A percentile compares a stretch with the other conserved stretches of the same genome.
phyloP scores from a whole-genome alignment of 129 eudicot species.

The Dittrichia graveolens region DNA sequence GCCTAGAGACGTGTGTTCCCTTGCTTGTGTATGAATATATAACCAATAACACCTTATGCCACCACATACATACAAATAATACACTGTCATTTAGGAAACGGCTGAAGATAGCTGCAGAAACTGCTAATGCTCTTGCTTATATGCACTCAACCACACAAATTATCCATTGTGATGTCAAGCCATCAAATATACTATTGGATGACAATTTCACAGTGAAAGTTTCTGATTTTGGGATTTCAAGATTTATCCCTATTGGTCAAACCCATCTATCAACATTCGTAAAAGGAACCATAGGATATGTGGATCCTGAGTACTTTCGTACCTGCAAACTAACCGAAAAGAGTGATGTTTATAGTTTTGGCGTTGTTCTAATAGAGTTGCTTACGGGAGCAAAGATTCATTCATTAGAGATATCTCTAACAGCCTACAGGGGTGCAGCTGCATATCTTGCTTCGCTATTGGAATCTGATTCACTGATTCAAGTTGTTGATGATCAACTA shows the following conservation, averaged over 20 bases:
- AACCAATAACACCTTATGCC: slow-evolving; percentile 30
- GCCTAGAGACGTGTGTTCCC: slow-evolving; percentile 37
- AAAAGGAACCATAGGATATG: slow-evolving; percentile 38
- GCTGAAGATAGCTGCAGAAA: slow-evolving; percentile 32
- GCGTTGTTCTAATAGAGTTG: slow-evolving; percentile 34
- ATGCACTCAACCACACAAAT: slow-evolving; percentile 34
- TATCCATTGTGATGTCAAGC: slow-evolving; percentile 36
- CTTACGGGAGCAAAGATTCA: slow-evolving; percentile 25
- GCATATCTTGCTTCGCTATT: slow-evolving; percentile 26
- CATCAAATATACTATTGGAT: slow-evolving; percentile 36
- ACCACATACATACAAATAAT: slow-evolving; percentile 22
- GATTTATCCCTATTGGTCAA: slow-evolving; percentile 30
- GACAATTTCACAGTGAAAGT: slow-evolving; percentile 25
- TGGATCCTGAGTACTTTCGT: slow-evolving; percentile 36
- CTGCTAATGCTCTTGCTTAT: slow-evolving; percentile 36
- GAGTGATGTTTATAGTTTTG: slow-evolving; percentile 45
- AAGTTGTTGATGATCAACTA: slow-evolving; percentile 30
- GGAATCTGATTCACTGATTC: not conserved
- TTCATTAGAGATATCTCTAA: slow-evolving; percentile 24
- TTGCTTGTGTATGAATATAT: slow-evolving; percentile 38
- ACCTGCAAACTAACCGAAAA: slow-evolving; percentile 25
- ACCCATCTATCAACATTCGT: slow-evolving; percentile 38
- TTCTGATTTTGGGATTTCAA: slow-evolving; percentile 41
- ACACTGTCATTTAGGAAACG: slow-evolving; percentile 14
- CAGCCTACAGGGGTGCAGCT: not conserved